Evolutionary conservation across 2,329 filamentous ascomycete species (phyloP).

Genomic region (Tympanopsis confertula): DNA sequence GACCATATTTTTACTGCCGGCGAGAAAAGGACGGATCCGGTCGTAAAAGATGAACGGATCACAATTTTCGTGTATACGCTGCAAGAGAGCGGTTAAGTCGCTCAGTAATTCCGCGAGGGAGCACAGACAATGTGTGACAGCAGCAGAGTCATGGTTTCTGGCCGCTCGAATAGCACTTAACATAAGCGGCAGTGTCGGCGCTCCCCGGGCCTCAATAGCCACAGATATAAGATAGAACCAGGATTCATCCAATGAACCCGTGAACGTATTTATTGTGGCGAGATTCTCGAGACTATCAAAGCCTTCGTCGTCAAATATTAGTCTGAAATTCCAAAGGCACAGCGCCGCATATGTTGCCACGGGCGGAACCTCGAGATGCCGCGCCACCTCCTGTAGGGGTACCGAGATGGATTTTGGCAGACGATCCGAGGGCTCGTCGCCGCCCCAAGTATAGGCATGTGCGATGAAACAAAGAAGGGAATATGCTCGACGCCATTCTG

Average conservation of each 20-base stretch:
- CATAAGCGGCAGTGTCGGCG: slow-evolving; percentile 79
- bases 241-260: slow-evolving; percentile 87
- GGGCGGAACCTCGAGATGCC: slow-evolving; percentile 71
- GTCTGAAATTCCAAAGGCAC: slow-evolving; percentile 94
- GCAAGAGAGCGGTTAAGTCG: slow-evolving; percentile 66
- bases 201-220: slow-evolving; percentile 86
- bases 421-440: slow-evolving; percentile 66
- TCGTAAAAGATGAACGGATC: slow-evolving; percentile 93
- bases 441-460: slow-evolving; percentile 94
- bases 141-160: slow-evolving; percentile 38
- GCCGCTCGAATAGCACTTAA: slow-evolving; percentile 75
- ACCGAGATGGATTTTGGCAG: slow-evolving; percentile 74
- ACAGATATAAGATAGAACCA: slow-evolving; percentile 98
- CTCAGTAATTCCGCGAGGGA: slow-evolving; percentile 79
- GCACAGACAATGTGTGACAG: slow-evolving; percentile 67
- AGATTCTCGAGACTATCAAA: slow-evolving; percentile 80
- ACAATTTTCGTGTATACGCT: slow-evolving; percentile 90
- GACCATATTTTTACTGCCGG: slow-evolving; percentile 94
- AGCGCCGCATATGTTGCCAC: slow-evolving; percentile 90
- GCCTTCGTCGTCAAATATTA: slow-evolving; percentile 71
- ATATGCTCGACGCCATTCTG: slow-evolving; percentile 91
- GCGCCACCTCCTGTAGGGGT: slow-evolving; percentile 68
- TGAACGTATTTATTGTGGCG: slow-evolving; percentile 79
- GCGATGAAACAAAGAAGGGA: slow-evolving; percentile 81
- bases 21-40: slow-evolving; percentile 88